A percentile compares a stretch with the other conserved stretches of the same genome.
Conservation (phyloP, 2,329 filamentous ascomycete species). For the Fusarium floridanum region DNA sequence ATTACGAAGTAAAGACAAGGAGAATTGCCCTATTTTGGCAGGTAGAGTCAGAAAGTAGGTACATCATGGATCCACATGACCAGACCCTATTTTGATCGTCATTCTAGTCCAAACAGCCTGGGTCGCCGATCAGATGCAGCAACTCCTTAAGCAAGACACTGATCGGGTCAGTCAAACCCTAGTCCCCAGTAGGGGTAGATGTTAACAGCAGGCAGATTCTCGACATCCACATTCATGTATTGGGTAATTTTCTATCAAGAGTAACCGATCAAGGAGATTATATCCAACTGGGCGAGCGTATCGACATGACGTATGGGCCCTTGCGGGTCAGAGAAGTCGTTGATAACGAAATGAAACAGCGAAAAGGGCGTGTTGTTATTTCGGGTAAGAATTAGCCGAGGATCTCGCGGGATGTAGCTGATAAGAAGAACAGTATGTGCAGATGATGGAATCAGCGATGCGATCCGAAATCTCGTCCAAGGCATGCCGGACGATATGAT, state of each 20-base stretch:
- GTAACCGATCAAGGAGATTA: not conserved
- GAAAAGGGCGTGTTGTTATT: not conserved
- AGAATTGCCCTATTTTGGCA: not conserved
- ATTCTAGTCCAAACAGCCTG: not conserved
- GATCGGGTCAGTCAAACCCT: not conserved
- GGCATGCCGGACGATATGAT: not conserved
- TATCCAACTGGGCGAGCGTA: constrained; percentile 5
- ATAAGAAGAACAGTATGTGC: constrained; percentile 5
- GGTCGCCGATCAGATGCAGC: not conserved
- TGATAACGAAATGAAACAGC: constrained; percentile 6
- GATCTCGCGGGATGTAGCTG: not conserved
- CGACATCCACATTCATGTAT: not conserved
- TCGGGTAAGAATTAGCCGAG: not conserved
- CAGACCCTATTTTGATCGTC: not conserved
- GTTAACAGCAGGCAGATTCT: not conserved
- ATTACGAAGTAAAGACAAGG: not conserved
- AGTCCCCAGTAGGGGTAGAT: not conserved
- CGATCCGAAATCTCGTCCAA: not conserved
- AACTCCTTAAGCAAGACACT: not conserved
- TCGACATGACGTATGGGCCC: constrained; percentile 6
- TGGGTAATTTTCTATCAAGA: not conserved
- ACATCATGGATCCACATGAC: not conserved
- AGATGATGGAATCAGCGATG: not conserved
- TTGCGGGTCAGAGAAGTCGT: constrained; percentile 3
- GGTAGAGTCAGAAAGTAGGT: not conserved